Evolutionary conservation across 2,329 filamentous ascomycete genomes (phyloP), one percentile per base, ranked within the genome.

Genomic region (Fusarium pseudocircinatum): DNA sequence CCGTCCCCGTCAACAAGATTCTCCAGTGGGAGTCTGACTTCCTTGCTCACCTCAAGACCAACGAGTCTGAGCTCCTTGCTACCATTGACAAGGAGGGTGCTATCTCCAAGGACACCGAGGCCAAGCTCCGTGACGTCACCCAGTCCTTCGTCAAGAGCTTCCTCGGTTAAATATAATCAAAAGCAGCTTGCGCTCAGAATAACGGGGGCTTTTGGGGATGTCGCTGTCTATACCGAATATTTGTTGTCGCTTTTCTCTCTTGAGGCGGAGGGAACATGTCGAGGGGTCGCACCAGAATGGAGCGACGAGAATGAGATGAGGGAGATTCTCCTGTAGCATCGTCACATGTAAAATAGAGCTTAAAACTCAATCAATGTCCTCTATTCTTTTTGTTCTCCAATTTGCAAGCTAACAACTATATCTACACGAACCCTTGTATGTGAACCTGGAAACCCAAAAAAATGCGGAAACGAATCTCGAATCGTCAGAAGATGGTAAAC

Each of bases 41-140:
- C 92, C 89, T 98, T 74, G 87, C 92, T 78, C 94, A 98, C 90
- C 89, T 99, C 82, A 95, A 92, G 90, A 93, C 90, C 84, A 97
- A 96, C 89, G 93, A 98, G 90, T 81, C 90, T 56, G 95, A 95
- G 75, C 86, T 98, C 76, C 86, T 97, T 75, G 88, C 91, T 80
- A 92, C 90, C 80, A 98, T 99, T 79, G 95, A 97, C 82, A 96
- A 96, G 91, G 95, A 98, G 90, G 96, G 96, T 85, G 90, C 94
- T 75, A 86, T 99, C 84, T 96, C 93, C 93, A 98, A 98, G 91
- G 96, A 97, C 43, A 88, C 95, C 56, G 96, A 97, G 89, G 87
- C 85, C 77, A 93, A 90, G 88, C 87, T 97, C 82, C 94, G 91
- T 89, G 92, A 96, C 69, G 87, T 93, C 81, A 90, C 94, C 80